A percentile compares a stretch with the other conserved stretches of the same genome.
Evolutionary conservation across 2,329 filamentous ascomycete genomes (phyloP).

Genomic region (Capronia epimyces): DNA sequence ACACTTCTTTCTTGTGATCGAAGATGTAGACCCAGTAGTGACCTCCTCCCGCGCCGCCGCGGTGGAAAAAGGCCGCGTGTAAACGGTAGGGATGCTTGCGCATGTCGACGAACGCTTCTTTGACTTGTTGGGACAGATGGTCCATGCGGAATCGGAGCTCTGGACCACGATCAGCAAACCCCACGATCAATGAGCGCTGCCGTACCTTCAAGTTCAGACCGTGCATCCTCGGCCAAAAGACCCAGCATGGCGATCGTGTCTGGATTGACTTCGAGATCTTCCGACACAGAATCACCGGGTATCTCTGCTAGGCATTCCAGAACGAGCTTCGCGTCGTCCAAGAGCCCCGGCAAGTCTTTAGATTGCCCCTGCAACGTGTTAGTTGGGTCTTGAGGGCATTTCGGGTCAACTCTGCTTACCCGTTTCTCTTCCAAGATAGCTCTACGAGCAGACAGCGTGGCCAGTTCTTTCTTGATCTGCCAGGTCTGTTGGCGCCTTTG

Average conservation of each 20-base stretch:
- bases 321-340: conserved; percentile 24
- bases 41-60: conserved; percentile 61
- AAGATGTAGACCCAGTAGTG: conserved; percentile 98
- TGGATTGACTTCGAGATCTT: conserved; percentile 15
- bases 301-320: conserved; percentile 22
- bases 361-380: conserved; percentile 18
- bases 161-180: conserved; percentile 2
- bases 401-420: conserved; percentile 8
- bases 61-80: conserved; percentile 90
- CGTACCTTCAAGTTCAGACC: conserved; percentile 21
- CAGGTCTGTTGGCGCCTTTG: conserved; percentile 64
- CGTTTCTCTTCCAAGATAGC: conserved; percentile 35
- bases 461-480: conserved; percentile 64
- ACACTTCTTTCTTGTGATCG: conserved; percentile 73
- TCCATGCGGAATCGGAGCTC: conserved; percentile 14
- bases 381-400: neutral
- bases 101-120: conserved; percentile 58
- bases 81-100: conserved; percentile 69
- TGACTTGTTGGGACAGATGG: conserved; percentile 39
- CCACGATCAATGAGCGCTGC: neutral
- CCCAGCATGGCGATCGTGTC: conserved; percentile 20
- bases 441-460: conserved; percentile 48
- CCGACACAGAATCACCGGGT: conserved; percentile 13
- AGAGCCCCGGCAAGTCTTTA: conserved; percentile 21
- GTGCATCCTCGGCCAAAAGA: conserved; percentile 18